Evolutionary conservation across 2,329 filamentous ascomycete genomes (phyloP).

Genomic region (Gnomoniopsis sp.): DNA sequence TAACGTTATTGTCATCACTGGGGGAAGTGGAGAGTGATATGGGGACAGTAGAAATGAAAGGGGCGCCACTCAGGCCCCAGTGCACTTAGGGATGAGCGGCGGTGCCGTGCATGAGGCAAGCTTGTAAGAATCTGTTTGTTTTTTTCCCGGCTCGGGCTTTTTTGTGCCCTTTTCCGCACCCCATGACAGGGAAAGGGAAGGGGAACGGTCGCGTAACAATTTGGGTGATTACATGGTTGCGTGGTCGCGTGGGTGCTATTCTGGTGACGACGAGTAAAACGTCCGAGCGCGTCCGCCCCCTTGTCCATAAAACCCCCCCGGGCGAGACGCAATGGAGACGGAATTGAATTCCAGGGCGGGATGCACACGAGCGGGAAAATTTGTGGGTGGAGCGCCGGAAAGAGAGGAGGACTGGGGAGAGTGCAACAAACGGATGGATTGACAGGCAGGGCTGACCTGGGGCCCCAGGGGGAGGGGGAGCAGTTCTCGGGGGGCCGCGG

Average conservation of each 20-base stretch:
- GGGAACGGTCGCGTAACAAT: background rate
- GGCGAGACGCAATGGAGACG: background rate
- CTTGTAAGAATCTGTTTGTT: background rate
- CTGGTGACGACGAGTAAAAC: background rate
- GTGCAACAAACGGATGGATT: background rate
- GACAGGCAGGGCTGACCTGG: background rate
- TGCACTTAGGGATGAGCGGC: background rate
- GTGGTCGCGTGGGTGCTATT: background rate
- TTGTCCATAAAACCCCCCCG: too few species aligned
- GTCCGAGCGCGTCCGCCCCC: slow-evolving; percentile 2
- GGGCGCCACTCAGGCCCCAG: background rate
- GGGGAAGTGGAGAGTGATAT: background rate
- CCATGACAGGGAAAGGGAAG: slow-evolving; percentile 6
- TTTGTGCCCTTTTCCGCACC: too few species aligned
- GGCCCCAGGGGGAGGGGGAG: background rate
- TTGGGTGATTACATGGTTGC: too few species aligned
- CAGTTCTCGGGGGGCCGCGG: background rate
- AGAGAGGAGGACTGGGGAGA: slow-evolving; percentile 1
- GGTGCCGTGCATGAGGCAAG: slow-evolving; percentile 14
- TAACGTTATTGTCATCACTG: background rate
- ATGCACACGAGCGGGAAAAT: background rate
- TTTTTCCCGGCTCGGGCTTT: too few species aligned
- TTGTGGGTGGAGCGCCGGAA: background rate
- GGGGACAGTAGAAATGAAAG: slow-evolving; percentile 4
- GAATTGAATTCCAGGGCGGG: background rate